Conservation (phyloP, 2,329 filamentous ascomycete genomes). For the Aphanocladium album region DNA sequence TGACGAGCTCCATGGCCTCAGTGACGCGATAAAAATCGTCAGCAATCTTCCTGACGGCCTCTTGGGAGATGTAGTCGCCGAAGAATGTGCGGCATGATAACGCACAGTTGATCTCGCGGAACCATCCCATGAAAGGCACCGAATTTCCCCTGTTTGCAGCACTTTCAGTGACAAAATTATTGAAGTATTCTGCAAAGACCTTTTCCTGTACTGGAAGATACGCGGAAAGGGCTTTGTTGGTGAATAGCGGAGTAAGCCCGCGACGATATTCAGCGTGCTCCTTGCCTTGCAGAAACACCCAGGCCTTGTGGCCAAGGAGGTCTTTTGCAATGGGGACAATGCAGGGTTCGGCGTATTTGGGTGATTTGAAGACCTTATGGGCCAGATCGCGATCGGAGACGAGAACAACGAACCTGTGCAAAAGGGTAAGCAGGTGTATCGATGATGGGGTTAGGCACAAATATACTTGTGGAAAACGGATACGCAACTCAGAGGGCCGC, state of each 20-base stretch:
- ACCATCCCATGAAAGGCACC: conserved; percentile 63
- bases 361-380: conserved; percentile 78
- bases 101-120: conserved; percentile 75
- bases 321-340: conserved; percentile 72
- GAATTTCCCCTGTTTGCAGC: conserved; percentile 47
- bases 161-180: conserved; percentile 60
- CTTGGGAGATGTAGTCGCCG: conserved; percentile 70
- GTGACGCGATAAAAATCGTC: conserved; percentile 77
- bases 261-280: conserved; percentile 74
- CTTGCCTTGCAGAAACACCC: conserved; percentile 75
- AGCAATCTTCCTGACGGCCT: conserved; percentile 67
- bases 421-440: not conserved
- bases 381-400: conserved; percentile 73
- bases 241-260: conserved; percentile 70
- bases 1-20: conserved; percentile 73
- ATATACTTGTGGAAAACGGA: conserved; percentile 78
- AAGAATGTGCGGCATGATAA: conserved; percentile 76
- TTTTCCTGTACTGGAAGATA: conserved; percentile 72
- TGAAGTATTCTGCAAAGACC: conserved; percentile 67
- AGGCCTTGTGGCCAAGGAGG: conserved; percentile 65
- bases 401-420: conserved; percentile 67
- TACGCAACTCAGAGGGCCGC: conserved; percentile 73
- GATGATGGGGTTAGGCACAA: not conserved
- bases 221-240: conserved; percentile 61
- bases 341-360: conserved; percentile 68